Percentiles rank a stretch among this genome's conserved stretches.
Conservation (phyloP, 768 basidiomycete species). For the Phlegmacium glaucopus region DNA sequence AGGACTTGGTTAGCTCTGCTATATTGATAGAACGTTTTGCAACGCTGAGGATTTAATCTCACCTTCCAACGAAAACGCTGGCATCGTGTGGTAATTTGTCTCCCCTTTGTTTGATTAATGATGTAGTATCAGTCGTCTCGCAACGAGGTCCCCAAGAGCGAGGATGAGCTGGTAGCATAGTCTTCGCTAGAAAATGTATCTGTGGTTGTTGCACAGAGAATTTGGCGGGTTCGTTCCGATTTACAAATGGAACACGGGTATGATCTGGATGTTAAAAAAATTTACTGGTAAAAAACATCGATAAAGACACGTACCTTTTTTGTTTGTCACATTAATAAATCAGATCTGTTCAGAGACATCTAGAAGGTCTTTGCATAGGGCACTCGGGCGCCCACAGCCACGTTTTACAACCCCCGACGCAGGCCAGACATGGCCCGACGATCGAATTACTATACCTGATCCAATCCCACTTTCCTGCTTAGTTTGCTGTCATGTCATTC, state of each 20-base stretch:
- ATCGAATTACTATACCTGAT: slow-evolving; percentile 30
- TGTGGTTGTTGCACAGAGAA: background rate
- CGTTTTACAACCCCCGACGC: slow-evolving; percentile 46
- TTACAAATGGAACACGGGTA: slow-evolving; percentile 18
- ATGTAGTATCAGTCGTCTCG: slow-evolving; percentile 31
- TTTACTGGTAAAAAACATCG: slow-evolving; percentile 15
- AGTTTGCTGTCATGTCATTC: slow-evolving; percentile 48
- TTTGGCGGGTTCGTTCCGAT: slow-evolving; percentile 2
- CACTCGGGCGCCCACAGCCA: slow-evolving; percentile 29
- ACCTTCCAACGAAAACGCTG: slow-evolving; percentile 87
- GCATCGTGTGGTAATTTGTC: slow-evolving; percentile 67
- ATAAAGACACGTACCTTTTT: slow-evolving; percentile 15
- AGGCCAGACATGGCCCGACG: slow-evolving; percentile 23
- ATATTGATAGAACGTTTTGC: too few relatives aligned
- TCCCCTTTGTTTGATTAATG: slow-evolving; percentile 29
- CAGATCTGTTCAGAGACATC: slow-evolving; percentile 5
- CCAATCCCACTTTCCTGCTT: slow-evolving; percentile 23
- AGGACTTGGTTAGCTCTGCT: slow-evolving; percentile 3
- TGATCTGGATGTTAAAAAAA: slow-evolving; percentile 11
- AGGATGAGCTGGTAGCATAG: slow-evolving; percentile 28
- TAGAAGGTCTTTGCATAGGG: slow-evolving; percentile 7
- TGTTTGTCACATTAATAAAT: slow-evolving; percentile 20
- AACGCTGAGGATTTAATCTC: slow-evolving; percentile 7
- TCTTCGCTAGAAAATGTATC: slow-evolving; percentile 13
- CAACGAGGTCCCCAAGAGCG: slow-evolving; percentile 74